Evolutionary conservation across 2,329 filamentous ascomycete species (phyloP).

Genomic region (Penicillium occitanis): DNA sequence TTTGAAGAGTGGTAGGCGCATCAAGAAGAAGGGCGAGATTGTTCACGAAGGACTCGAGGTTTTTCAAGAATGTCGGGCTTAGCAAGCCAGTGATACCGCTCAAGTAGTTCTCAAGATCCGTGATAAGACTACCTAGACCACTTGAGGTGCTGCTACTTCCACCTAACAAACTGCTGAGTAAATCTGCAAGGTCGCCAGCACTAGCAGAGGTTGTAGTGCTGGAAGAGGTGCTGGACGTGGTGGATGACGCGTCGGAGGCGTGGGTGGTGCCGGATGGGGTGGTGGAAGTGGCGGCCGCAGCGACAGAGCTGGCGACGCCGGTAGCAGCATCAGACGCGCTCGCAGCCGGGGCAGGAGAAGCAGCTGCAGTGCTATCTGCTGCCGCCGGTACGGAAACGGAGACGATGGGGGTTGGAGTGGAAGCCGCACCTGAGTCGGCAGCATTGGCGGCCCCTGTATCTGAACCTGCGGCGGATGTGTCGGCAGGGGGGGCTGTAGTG

Average conservation of each 20-base stretch:
- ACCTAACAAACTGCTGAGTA: slow-evolving; percentile 14
- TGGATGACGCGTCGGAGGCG: slow-evolving; percentile 2
- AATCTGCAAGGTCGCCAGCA: slow-evolving; percentile 10
- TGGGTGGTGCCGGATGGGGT: not conserved
- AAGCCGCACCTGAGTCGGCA: slow-evolving; percentile 6
- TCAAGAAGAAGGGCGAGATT: slow-evolving; percentile 36
- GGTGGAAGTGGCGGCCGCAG: slow-evolving; percentile 8
- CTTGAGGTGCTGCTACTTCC: slow-evolving; percentile 7
- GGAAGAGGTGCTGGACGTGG: not conserved
- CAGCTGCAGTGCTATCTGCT: slow-evolving; percentile 8
- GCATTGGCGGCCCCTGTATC: not conserved
- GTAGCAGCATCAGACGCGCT: slow-evolving; percentile 7
- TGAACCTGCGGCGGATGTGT: not conserved
- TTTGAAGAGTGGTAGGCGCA: slow-evolving; percentile 33
- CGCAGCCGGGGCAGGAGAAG: not conserved
- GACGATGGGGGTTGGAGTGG: not conserved
- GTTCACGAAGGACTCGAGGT: slow-evolving; percentile 37
- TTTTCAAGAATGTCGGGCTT: slow-evolving; percentile 31
- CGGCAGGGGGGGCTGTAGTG: not conserved
- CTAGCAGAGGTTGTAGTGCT: slow-evolving; percentile 14
- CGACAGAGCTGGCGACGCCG: slow-evolving; percentile 1
- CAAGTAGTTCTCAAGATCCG: slow-evolving; percentile 20
- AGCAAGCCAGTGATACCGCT: slow-evolving; percentile 28
- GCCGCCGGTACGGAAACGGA: slow-evolving; percentile 1
- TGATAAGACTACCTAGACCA: slow-evolving; percentile 18